Evolutionary conservation across 1,284 basidiomycete genomes (phyloP), one percentile per base, ranked within the genome.

Genomic region (Microbotryum lychnidis-dioicae): DNA sequence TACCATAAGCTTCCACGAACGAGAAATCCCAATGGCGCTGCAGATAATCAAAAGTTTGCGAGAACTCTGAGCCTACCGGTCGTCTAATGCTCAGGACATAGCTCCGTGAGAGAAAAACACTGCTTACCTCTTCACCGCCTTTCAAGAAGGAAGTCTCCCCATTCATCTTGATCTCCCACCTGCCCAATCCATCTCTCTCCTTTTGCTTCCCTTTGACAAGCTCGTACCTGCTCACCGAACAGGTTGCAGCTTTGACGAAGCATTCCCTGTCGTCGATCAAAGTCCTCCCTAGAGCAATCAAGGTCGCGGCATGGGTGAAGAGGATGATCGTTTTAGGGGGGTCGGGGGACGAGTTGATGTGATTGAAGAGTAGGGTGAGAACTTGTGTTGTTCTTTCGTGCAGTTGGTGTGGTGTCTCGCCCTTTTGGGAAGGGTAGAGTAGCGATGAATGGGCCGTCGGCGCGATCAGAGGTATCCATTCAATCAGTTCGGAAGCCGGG

Each of bases 221-320:
- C 12, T 31, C 44, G 33, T 62, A 69, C 52, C 64, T 61, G 47
- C 63, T 57, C 2, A 63, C 61, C 29, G 37, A 46, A 18, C 52
- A 60, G 8, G 58, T 54, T 44, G 33, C 58, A 25, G 31, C 42
- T n/a, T 46, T 33, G 8, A 83, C 59, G 1, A 74, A 72, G 31
- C 77, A 76, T 51, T 33, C 57, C 58, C 50, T 63, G 54, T 84
- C 79, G 1, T 80, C 82, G 6, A 83, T 65, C 46, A 91, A 78
- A 47, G 78, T 81, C 58, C 84, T 78, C 6, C 81, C 81, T 50
- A 92, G 80, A 4, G 84, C 83, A 65, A 89, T 88, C 63, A 80
- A 78, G 6, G 87, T 85, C 18, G 88, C 89, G 0, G 89, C 89
- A 73, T 92, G 89, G 62, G 82, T 84, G 66, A 89, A 80, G 31